Base-by-base conservation (phyloP, 1,284 basidiomycete species). In the Ustilago bromivora region DNA sequence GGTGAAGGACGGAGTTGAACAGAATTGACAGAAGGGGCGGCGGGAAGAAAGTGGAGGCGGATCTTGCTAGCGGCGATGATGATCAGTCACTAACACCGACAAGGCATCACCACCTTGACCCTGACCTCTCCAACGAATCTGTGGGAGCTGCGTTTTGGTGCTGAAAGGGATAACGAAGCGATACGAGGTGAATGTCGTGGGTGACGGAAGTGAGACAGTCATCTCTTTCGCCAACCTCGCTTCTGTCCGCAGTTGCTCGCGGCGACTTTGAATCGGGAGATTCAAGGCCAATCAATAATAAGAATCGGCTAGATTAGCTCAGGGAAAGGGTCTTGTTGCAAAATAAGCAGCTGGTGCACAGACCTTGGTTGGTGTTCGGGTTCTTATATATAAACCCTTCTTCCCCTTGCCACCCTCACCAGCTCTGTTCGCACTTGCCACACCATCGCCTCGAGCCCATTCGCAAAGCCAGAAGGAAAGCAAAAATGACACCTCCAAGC, bases 401-500 rank as follows among this genome's bases (percentile, higher is more conserved):
- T 36, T 19, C 28, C 17, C 64, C 11, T 17, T n/a, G 31, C 46
- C 40, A 15, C 17, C 13, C 36, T 38, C 10, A 38, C 36, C 9
- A 8, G 23, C 11, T 17, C 34, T 19, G 36, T 35, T 36, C 10
- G 10, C 12, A 57, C 11, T 17, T n/a, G 31, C 46, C 40, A 15
- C 17, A 11, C 36, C 12, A 12, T 10, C 36, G 2, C 9, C 36
- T 12, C 36, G 36, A 38, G 10, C 9, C 36, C 36, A 38, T 38
- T 13, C 9, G 36, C 36, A 38, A 13, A 38, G 36, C 5, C 9
- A 38, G 36, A 38, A 13, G 10, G 13, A 38, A 41, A 41, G 17
- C 34, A n/a, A 54, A 9, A 46, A 74, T 69, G 66, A 62, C 71
- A 41, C 31, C 17, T 31, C 70, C 71, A 23, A 67, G 55, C 57